Evolutionary conservation across 306 rosid species (phyloP).

Genomic region (Prunus fruticosa): DNA sequence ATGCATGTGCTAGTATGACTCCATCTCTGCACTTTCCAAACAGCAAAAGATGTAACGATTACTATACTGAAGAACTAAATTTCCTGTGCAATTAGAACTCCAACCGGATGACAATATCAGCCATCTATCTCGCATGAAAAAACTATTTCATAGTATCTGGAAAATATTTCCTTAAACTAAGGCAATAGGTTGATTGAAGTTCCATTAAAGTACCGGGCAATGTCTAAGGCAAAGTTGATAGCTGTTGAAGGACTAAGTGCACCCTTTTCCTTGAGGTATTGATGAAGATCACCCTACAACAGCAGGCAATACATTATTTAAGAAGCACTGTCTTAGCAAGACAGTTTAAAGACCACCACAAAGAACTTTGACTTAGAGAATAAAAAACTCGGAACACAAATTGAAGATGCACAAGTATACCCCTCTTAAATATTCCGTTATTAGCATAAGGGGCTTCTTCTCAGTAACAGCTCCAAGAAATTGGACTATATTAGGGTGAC

Average conservation of each 20-base stretch:
- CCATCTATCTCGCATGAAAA: background rate
- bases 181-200: background rate
- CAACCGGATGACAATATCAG: background rate
- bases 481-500: slow-evolving; percentile 97
- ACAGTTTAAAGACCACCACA: slow-evolving; percentile 16
- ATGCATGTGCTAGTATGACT: background rate
- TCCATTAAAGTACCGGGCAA: slow-evolving; percentile 57
- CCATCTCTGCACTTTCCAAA: background rate
- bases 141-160: background rate
- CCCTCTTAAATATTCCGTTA: slow-evolving; percentile 96
- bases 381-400: slow-evolving; percentile 1
- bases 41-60: background rate
- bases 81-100: background rate
- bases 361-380: slow-evolving; percentile 9
- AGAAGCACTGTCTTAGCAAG: slow-evolving; percentile 23
- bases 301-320: slow-evolving; percentile 21
- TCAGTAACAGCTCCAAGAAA: slow-evolving; percentile 99
- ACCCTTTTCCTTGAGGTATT: slow-evolving; percentile 84
- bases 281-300: slow-evolving; percentile 90
- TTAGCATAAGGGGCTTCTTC: slow-evolving; percentile 88
- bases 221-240: slow-evolving; percentile 76
- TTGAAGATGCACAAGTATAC: slow-evolving; percentile 38
- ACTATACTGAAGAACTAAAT: background rate
- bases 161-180: background rate
- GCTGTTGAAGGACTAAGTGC: slow-evolving; percentile 68